These are phyloP conservation scores for Solanum microdontum DNA, from an alignment of 257 asterid genomes.

Conservation along the genomic window DNA sequence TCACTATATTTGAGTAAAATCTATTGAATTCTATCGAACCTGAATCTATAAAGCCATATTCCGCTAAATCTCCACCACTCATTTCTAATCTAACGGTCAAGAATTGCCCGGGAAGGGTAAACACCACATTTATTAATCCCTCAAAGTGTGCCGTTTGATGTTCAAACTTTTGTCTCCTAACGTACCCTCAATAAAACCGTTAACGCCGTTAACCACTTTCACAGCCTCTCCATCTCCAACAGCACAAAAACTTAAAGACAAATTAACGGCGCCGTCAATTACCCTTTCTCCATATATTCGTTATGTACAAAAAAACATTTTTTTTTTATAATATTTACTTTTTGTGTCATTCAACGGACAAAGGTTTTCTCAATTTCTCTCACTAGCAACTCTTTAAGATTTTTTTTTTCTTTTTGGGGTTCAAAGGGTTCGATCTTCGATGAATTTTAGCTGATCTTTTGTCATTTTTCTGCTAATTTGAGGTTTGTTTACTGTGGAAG, in stretches of 20 bases:
- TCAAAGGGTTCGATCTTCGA: neutral
- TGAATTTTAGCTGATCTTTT: slow-evolving; percentile 27
- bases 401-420: slow-evolving; percentile 14
- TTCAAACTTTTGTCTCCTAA: slow-evolving; percentile 62
- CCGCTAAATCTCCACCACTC: neutral
- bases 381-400: slow-evolving; percentile 15
- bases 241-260: slow-evolving; percentile 13
- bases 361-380: slow-evolving; percentile 36
- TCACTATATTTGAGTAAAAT: neutral
- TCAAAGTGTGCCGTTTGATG: slow-evolving; percentile 73
- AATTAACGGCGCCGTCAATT: slow-evolving; percentile 59
- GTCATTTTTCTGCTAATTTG: neutral
- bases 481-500: slow-evolving; percentile 6
- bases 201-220: slow-evolving; percentile 23
- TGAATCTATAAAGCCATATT: neutral
- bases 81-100: slow-evolving; percentile 15
- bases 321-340: slow-evolving; percentile 8
- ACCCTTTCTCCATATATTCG: slow-evolving; percentile 59
- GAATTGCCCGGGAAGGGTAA: neutral
- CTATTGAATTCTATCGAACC: neutral
- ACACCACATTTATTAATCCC: neutral
- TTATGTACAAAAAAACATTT: slow-evolving; percentile 42
- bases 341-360: slow-evolving; percentile 69
- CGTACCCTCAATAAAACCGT: slow-evolving; percentile 44
- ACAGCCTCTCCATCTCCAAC: neutral